Conservation (phyloP, 169 alveolate genomes). For the Eimeria sp. region DNA sequence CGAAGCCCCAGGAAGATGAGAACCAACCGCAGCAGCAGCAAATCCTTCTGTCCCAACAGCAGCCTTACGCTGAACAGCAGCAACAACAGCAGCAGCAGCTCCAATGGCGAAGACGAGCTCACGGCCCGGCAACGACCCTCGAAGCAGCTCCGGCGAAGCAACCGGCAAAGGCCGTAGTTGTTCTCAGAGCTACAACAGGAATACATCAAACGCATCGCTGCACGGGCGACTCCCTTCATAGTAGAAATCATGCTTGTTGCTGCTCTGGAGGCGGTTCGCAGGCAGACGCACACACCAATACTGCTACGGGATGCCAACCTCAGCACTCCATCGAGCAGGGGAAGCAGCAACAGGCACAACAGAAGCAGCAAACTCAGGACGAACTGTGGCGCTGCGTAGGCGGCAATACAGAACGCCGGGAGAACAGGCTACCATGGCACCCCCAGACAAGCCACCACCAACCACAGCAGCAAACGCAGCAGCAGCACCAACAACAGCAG, state of each 20-base stretch:
- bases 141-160: neutral
- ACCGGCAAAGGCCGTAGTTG: neutral
- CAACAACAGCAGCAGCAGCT: conserved; percentile 49
- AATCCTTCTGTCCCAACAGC: neutral
- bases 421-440: neutral
- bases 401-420: neutral
- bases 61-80: neutral
- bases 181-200: neutral
- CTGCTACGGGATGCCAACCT: conserved; percentile 17
- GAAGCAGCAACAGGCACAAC: conserved; percentile 20
- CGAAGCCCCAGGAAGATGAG: neutral
- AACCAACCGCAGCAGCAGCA: conserved; percentile 11
- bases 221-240: neutral
- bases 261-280: neutral
- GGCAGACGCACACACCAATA: neutral
- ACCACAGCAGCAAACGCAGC: conserved; percentile 5
- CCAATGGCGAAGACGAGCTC: neutral
- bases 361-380: conserved; percentile 46
- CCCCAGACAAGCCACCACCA: neutral
- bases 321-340: neutral
- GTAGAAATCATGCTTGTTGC: neutral
- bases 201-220: neutral
- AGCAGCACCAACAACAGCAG: conserved; percentile 12
- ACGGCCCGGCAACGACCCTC: neutral
- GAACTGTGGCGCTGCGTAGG: conserved; percentile 60